Percentiles rank a stretch among this genome's conserved stretches.
These are phyloP conservation scores for Pleodorina starrii DNA, from an alignment of 139 green algal species.

Conservation along the genomic window DNA sequence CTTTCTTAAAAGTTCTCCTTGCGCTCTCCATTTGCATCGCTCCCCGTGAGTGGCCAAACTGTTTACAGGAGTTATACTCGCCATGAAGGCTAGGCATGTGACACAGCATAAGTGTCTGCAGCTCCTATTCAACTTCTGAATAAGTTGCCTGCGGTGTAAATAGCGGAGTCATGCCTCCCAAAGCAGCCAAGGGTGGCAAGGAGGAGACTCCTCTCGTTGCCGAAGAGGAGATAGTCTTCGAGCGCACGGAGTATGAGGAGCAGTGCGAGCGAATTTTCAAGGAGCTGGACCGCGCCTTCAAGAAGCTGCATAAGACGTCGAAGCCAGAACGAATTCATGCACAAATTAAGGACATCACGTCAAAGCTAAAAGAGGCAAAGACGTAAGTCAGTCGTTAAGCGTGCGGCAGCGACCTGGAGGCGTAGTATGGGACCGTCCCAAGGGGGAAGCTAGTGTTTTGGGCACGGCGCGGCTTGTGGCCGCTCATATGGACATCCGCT, in stretches of 20 bases:
- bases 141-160: neutral
- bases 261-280: conserved; percentile 61
- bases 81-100: too few relatives aligned
- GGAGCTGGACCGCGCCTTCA: conserved; percentile 70
- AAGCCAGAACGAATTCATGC: conserved; percentile 74
- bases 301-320: conserved; percentile 73
- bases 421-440: too few relatives aligned
- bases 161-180: conserved; percentile 5
- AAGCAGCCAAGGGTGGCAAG: neutral
- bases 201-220: neutral
- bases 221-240: neutral
- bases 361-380: conserved; percentile 86
- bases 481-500: too few relatives aligned
- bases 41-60: too few relatives aligned
- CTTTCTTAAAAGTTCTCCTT: too few relatives aligned
- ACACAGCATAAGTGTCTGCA: too few relatives aligned
- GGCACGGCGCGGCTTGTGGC: too few relatives aligned
- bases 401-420: too few relatives aligned
- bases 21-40: too few relatives aligned
- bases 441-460: too few relatives aligned
- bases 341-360: conserved; percentile 80
- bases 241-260: conserved; percentile 60
- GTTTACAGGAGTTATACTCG: too few relatives aligned
- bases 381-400: conserved; percentile 76
- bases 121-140: neutral